Evolutionary conservation across 2,329 filamentous ascomycete genomes (phyloP), one percentile per base, ranked within the genome.

Genomic region (Corniculantispora saksenae): DNA sequence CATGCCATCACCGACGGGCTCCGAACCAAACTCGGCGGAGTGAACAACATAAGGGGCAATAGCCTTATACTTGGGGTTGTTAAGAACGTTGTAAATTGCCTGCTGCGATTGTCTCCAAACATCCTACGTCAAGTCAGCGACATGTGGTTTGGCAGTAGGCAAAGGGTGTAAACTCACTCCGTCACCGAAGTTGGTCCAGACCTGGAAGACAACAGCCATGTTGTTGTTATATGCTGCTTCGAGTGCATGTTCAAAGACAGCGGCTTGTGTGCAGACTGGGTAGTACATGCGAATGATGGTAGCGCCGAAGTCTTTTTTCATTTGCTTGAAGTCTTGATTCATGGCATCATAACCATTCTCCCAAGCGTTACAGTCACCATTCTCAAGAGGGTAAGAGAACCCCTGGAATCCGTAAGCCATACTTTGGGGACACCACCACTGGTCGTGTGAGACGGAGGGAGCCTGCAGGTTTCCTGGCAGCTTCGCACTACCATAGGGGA

Each of bases 1-100:
- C 69, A 70, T 70, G 25, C 69, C 69, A 45, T 70, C 67, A 13
- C 69, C 69, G 29, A 70, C 67, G 25, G 69, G 69, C 66, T 70
- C 69, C 12, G 67, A 69, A 47, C 69, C 69, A 21, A 69, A 70
- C 53, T 70, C 69, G 45, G 62, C 67, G 25, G 64, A 66, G 65
- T 70, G 67, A 6, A 69, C 67, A 45, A 70, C 67, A 13, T 70
- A 70, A 1, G 69, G 64, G 10, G 69, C 67, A 45, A 69, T 67
- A 8, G 63, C 53, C 21, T 66, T 50, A 25, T 68, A 66, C 19
- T 65, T 61, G 15, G 65, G 64, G 40, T 67, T 66, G 66, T 66
- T 65, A 27, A 70, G 48, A 35, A 66, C 67, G 23, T 69, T 53
- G 48, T 68, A 68, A 45, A 70, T 70, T 45, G 69, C 69, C 45